phyloP scores from a whole-genome alignment of 2,329 filamentous ascomycete species.

The Paradendryphiella salina region DNA sequence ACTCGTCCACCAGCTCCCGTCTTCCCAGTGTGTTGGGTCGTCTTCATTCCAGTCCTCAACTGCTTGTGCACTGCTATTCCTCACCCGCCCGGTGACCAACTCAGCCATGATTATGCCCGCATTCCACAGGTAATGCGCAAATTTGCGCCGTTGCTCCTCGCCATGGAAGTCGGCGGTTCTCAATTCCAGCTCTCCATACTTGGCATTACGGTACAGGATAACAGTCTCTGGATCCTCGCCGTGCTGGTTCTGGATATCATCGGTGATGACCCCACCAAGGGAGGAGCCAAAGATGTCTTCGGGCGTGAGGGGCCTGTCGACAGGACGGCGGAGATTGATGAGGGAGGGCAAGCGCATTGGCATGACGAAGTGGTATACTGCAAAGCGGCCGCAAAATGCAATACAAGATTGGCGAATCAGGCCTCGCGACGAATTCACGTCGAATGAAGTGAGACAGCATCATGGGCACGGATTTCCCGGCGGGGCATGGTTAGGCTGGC shows the following conservation, averaged over 20 bases:
- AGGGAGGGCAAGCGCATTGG: constrained; percentile 36
- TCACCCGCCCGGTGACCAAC: constrained; percentile 43
- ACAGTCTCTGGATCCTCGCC: constrained; percentile 61
- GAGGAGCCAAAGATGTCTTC: constrained; percentile 65
- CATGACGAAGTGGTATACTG: neutral
- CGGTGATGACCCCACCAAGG: constrained; percentile 67
- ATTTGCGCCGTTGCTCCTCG: constrained; percentile 62
- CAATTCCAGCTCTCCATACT: constrained; percentile 45
- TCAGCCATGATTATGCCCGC: constrained; percentile 55
- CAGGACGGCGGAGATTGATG: constrained; percentile 35
- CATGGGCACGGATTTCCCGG: constrained; percentile 1
- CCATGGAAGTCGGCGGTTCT: constrained; percentile 51
- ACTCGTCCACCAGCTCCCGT: constrained; percentile 41
- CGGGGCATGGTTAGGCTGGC: neutral
- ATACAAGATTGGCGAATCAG: neutral
- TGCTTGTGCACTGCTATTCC: constrained; percentile 1
- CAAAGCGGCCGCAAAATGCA: neutral
- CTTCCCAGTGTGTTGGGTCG: constrained; percentile 14
- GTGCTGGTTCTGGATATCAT: constrained; percentile 68
- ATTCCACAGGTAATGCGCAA: constrained; percentile 77
- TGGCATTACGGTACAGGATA: constrained; percentile 60
- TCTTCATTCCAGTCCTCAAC: neutral
- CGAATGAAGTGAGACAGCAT: neutral
- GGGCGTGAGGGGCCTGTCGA: constrained; percentile 45
- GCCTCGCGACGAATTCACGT: neutral